Conservation (phyloP, 78 protist genomes). For the Dictyostelium discoideum region DNA sequence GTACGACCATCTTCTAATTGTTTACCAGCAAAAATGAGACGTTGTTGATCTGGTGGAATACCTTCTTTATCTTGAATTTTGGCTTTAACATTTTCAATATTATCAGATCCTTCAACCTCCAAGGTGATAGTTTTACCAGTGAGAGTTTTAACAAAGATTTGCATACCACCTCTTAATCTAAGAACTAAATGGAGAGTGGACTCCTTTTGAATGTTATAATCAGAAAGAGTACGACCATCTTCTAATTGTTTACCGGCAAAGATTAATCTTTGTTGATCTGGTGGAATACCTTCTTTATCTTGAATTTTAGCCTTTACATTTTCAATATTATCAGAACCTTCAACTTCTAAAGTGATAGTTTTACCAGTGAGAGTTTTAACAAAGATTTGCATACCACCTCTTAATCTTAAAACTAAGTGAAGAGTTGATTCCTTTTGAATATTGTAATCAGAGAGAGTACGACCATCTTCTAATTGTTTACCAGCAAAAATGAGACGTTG, state of each 20-base stretch:
- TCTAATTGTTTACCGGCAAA: conserved; percentile 97
- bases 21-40: conserved; percentile 98
- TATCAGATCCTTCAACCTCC: conserved; percentile 96
- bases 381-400: conserved; percentile 95
- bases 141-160: conserved; percentile 97
- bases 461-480: conserved; percentile 99
- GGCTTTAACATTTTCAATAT: conserved; percentile 93
- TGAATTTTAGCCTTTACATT: conserved; percentile 95
- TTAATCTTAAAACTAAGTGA: conserved; percentile 92
- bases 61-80: conserved; percentile 98
- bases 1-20: conserved; percentile 98
- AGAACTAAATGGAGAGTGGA: conserved; percentile 97
- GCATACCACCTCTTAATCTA: conserved; percentile 89
- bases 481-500: conserved; percentile 99
- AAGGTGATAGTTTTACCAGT: conserved; percentile 99
- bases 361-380: conserved; percentile 99
- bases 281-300: conserved; percentile 98
- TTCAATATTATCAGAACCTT: conserved; percentile 93
- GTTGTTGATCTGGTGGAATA: conserved; percentile 99
- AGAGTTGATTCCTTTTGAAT: conserved; percentile 99
- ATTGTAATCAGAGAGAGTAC: conserved; percentile 98
- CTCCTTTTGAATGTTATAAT: conserved; percentile 99
- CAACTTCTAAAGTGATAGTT: conserved; percentile 99
- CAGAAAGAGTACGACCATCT: conserved; percentile 98
- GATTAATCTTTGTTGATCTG: conserved; percentile 98